Evolutionary conservation across 2,329 filamentous ascomycete genomes (phyloP), one percentile per base, ranked within the genome.

Genomic region (Aspergillus calidoustus): DNA sequence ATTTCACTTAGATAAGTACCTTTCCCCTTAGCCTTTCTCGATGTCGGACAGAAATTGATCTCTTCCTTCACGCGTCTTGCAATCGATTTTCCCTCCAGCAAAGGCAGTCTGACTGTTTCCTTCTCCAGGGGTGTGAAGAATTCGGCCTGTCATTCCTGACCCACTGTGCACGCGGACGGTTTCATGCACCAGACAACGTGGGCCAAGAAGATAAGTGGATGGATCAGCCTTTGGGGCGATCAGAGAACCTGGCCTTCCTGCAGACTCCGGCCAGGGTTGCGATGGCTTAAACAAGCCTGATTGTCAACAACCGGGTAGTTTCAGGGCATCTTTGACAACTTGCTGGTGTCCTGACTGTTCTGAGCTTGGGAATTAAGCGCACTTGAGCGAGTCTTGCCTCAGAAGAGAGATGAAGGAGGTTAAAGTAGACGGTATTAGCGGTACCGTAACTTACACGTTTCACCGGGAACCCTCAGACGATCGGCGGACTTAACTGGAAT

Each of bases 101-200:
- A 41, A 41, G 34, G 34, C 34, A 41, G 13, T 41, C 30, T 58
- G 52, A 43, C 50, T 11, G 19, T 57, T 52, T 30, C 41, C 22
- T 56, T 49, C 55, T 63, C 60, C 62, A 68, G 65, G 64, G 67
- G 64, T 63, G 66, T 73, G 72, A 70, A 72, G 69, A 72, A 74
- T 69, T 71, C 59, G 69, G 71, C 70, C 73, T 76, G 73, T 74
- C 73, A 76, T 71, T 71, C 69, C 68, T 66, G 73, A 74, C 70
- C 74, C 74, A 76, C 74, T 66, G 66, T 67, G 72, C 72, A 76
- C 73, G 74, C 74, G 74, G 71, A 73, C 69, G 71, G 72, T 75
- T 72, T 72, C 71, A 74, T 73, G 74, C 74, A 73, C 71, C 69
- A 72, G 70, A 73, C 70, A 76, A 76, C 74, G 74, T 76, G 74